Conservation (phyloP, 345 rosid genomes). For the Pistacia integerrima region DNA sequence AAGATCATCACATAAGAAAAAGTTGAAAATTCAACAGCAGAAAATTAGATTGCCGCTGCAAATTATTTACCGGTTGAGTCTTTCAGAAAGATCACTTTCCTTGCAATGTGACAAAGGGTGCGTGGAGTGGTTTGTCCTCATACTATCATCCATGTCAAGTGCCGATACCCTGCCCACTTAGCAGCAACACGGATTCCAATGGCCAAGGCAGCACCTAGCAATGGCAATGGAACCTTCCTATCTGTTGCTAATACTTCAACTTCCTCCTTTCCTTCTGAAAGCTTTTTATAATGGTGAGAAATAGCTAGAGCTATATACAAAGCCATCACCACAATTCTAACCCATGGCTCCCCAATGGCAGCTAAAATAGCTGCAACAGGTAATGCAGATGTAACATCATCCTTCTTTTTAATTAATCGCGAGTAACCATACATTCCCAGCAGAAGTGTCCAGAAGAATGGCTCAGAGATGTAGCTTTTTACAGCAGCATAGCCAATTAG, state of each 20-base stretch:
- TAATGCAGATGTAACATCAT: slow-evolving; percentile 76
- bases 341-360: slow-evolving; percentile 93
- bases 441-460: slow-evolving; percentile 76
- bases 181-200: slow-evolving; percentile 84
- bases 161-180: slow-evolving; percentile 87
- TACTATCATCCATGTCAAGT: slow-evolving; percentile 88
- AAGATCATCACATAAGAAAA: neutral
- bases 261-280: slow-evolving; percentile 42
- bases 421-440: slow-evolving; percentile 66
- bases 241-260: slow-evolving; percentile 30
- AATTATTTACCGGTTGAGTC: neutral
- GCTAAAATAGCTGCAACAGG: slow-evolving; percentile 80
- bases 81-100: neutral
- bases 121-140: slow-evolving; percentile 26
- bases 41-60: neutral
- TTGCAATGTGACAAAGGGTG: neutral
- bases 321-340: slow-evolving; percentile 56
- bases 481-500: slow-evolving; percentile 80
- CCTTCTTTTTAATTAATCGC: slow-evolving; percentile 60
- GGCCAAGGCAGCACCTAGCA: slow-evolving; percentile 71
- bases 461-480: slow-evolving; percentile 71
- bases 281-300: slow-evolving; percentile 56
- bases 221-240: slow-evolving; percentile 58
- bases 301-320: slow-evolving; percentile 69
- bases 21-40: neutral